phyloP scores from a whole-genome alignment of 345 rosid species.

The Salix koriyanagi region DNA sequence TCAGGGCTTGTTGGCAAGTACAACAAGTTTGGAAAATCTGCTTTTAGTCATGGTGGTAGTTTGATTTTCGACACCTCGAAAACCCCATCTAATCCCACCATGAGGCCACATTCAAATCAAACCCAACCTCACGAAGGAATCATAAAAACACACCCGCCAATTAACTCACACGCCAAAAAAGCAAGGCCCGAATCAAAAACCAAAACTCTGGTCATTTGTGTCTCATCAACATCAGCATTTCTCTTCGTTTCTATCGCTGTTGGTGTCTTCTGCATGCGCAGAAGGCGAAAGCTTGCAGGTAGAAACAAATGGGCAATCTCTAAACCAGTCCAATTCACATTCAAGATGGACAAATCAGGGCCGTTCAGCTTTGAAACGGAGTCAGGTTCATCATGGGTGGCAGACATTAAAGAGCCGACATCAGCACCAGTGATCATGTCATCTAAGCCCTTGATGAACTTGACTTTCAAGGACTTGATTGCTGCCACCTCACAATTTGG shows the following conservation, averaged over 20 bases:
- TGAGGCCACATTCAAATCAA: conserved; percentile 3
- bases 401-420: conserved; percentile 81
- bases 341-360: conserved; percentile 82
- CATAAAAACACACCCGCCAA: conserved; percentile 6
- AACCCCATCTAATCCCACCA: conserved; percentile 26
- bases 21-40: conserved; percentile 60
- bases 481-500: conserved; percentile 95
- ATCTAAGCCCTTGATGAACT: conserved; percentile 78
- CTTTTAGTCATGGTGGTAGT: conserved; percentile 56
- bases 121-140: conserved; percentile 12
- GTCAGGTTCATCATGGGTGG: conserved; percentile 91
- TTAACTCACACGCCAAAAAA: background rate
- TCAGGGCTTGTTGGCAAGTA: conserved; percentile 42
- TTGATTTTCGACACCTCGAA: conserved; percentile 38
- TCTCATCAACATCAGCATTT: conserved; percentile 43
- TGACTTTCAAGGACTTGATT: conserved; percentile 88
- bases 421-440: conserved; percentile 78
- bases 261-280: conserved; percentile 22
- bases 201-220: conserved; percentile 35
- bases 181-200: conserved; percentile 25
- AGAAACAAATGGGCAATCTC: conserved; percentile 90
- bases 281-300: conserved; percentile 33
- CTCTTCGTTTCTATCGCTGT: conserved; percentile 25
- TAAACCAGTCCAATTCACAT: conserved; percentile 50
- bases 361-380: conserved; percentile 89